Evolutionary conservation across 2,329 filamentous ascomycete species (phyloP).

Genomic region (Trichoderma atroviride): DNA sequence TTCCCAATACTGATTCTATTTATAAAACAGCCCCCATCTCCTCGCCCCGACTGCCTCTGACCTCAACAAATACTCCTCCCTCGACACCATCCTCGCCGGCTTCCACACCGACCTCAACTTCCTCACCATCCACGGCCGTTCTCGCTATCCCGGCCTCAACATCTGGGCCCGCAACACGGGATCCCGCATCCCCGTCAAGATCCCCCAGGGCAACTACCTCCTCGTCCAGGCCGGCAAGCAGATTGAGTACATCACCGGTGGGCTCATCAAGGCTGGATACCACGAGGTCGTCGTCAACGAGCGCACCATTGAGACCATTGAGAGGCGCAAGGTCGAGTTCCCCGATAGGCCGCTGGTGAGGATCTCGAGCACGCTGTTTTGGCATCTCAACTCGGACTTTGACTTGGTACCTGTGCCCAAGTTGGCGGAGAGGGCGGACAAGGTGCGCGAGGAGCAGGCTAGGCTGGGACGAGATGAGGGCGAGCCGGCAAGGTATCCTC

Average conservation of each 20-base stretch:
- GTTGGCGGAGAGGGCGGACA: constrained; percentile 49
- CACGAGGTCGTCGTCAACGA: constrained; percentile 64
- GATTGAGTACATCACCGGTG: constrained; percentile 63
- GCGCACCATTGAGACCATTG: constrained; percentile 52
- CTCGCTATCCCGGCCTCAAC: constrained; percentile 63
- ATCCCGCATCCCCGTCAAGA: constrained; percentile 59
- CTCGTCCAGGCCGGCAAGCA: constrained; percentile 66
- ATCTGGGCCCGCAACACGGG: constrained; percentile 67
- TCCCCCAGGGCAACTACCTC: constrained; percentile 59
- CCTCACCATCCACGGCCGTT: constrained; percentile 65
- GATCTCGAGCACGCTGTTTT: constrained; percentile 64
- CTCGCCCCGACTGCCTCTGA: constrained; percentile 64
- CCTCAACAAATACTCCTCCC: constrained; percentile 53
- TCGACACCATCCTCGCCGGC: constrained; percentile 62
- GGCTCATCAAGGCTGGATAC: constrained; percentile 63
- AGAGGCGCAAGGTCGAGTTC: constrained; percentile 43
- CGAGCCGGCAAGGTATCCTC: constrained; percentile 49
- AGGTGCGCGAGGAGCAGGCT: constrained; percentile 51
- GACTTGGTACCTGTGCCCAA: constrained; percentile 56
- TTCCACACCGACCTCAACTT: constrained; percentile 69
- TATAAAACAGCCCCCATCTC: constrained; percentile 55
- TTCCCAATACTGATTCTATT: neutral
- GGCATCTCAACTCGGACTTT: constrained; percentile 60
- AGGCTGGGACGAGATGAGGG: constrained; percentile 58
- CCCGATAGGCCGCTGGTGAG: constrained; percentile 57